Evolutionary conservation across 2,329 filamentous ascomycete genomes (phyloP).

Genomic region (Microsporum ferrugineum): DNA sequence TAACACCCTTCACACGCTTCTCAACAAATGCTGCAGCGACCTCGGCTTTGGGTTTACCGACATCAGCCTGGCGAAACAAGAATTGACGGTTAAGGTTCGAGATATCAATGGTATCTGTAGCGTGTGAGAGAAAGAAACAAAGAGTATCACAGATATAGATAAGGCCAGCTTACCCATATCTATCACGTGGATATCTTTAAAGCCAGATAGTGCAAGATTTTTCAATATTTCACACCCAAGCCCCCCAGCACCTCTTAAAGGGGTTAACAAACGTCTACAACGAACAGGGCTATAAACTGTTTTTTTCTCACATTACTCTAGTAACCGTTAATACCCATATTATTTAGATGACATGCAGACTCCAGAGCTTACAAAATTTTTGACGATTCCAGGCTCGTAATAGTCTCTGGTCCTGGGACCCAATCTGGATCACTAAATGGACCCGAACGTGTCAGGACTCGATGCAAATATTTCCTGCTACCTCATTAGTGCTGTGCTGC

Average conservation of each 20-base stretch:
- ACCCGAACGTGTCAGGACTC: constrained; percentile 61
- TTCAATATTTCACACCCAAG: constrained; percentile 95
- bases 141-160: not conserved
- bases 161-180: constrained; percentile 66
- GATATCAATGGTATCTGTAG: constrained; percentile 85
- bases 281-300: not conserved
- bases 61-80: constrained; percentile 80
- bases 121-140: constrained; percentile 12
- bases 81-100: constrained; percentile 97
- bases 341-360: not conserved
- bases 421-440: constrained; percentile 65
- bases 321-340: not conserved
- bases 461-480: constrained; percentile 69
- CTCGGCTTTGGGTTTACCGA: constrained; percentile 87
- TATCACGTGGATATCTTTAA: constrained; percentile 95
- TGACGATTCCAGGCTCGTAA: constrained; percentile 51
- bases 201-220: constrained; percentile 86
- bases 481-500: not conserved
- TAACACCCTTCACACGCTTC: constrained; percentile 75
- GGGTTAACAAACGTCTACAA: constrained; percentile 6
- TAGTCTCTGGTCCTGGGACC: constrained; percentile 40
- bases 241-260: constrained; percentile 70
- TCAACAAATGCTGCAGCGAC: constrained; percentile 88
- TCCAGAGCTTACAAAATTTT: constrained; percentile 56
- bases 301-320: constrained; percentile 26